Evolutionary conservation across 1,284 basidiomycete genomes (phyloP), one percentile per base, ranked within the genome.

Genomic region (Abortiporus biennis): DNA sequence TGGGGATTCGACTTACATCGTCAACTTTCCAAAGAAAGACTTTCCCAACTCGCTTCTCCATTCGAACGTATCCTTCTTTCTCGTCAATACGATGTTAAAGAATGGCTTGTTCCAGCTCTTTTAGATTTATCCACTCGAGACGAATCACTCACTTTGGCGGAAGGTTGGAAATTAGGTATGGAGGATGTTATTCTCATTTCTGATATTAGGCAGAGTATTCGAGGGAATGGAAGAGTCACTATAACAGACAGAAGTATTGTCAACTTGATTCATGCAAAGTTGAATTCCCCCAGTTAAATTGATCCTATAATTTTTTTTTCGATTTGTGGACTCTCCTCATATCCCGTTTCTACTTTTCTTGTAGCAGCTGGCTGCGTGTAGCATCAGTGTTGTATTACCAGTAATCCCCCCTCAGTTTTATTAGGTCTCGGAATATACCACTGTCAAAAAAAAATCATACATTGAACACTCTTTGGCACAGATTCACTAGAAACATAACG

Each of bases 21-120:
- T n/a, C 33, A 42, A 24, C 49, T 55, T 32, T 55, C 60, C 3
- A 48, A 59, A 27, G 42, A 49, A 22, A 53, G 50, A 25, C 52
- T 61, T 23, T 23, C 48, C 9, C 40, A 35, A 13, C 43, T 54
- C 32, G 51, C 47, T n/a, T 29, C 27, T 8, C 27, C 27, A 8
- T 3, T 55, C 23, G 51, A 55, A 29, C 54, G 52, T 39, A 47
- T 60, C 25, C 45, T 54, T 25, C 49, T 59, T 22, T 49, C 51
- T n/a, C 52, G 54, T 24, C 30, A 29, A 29, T 29, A 51, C 40
- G 49, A 54, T 36, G 45, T 59, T 30, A 34, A 39, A 3, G 36
- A 40, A 13, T 62, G 57, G 59, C 43, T 55, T 19, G 27, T 27
- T 13, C 31, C 46, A 3, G 54, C 52, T 9, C 58, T 53, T 39